These are phyloP conservation scores for Trichocomaceae sp. DNA, from an alignment of 2,329 filamentous ascomycete species.

Conservation along the genomic window DNA sequence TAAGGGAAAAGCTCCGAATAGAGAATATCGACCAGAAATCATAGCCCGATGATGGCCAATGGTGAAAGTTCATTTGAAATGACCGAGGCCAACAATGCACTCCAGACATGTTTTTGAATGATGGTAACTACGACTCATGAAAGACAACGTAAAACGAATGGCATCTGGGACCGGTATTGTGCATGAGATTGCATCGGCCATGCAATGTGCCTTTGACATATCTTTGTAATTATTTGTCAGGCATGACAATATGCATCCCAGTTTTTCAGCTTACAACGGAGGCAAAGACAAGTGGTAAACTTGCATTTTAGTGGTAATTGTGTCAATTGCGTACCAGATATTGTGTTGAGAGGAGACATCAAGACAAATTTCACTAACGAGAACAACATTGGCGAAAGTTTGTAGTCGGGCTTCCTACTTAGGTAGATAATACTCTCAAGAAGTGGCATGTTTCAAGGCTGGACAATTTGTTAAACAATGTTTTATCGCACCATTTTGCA, in stretches of 20 bases:
- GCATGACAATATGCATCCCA: conserved; percentile 1
- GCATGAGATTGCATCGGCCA: background rate
- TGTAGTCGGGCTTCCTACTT: too few species aligned
- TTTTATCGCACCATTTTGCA: background rate
- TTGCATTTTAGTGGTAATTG: background rate
- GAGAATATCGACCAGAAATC: background rate
- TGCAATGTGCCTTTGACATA: background rate
- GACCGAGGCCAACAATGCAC: background rate
- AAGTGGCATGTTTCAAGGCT: background rate
- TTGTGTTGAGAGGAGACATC: background rate
- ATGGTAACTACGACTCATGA: background rate
- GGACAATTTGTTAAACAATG: too few species aligned
- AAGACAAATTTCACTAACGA: background rate
- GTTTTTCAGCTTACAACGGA: conserved; percentile 4
- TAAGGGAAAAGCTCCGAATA: background rate
- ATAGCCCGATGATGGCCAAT: background rate
- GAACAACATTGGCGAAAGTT: conserved; percentile 2
- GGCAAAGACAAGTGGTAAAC: conserved; percentile 1
- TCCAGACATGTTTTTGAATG: background rate
- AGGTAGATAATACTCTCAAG: conserved; percentile 1
- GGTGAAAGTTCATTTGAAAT: background rate
- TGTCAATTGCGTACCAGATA: background rate
- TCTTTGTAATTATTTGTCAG: background rate
- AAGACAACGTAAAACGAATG: background rate
- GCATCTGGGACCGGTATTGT: background rate